Conservation (phyloP, 345 rosid genomes). For the Clausena lansium region DNA sequence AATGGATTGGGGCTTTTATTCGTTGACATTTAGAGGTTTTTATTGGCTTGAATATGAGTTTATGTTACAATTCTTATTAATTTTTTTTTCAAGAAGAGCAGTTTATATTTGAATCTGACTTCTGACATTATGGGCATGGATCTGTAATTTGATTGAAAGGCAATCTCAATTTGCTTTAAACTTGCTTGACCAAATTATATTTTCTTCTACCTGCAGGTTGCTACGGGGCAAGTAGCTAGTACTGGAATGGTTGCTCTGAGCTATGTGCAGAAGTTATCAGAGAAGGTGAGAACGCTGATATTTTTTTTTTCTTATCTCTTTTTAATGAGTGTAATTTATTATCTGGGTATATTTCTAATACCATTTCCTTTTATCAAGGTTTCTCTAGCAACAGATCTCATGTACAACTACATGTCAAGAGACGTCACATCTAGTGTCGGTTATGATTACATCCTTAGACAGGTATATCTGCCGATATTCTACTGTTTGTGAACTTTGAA, state of each 20-base stretch:
- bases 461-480: constrained; percentile 46
- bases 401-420: constrained; percentile 84
- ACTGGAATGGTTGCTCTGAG: constrained; percentile 82
- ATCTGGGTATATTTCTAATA: constrained; percentile 9
- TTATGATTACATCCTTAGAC: constrained; percentile 94
- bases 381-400: constrained; percentile 79
- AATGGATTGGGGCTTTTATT: not conserved
- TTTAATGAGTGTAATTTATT: not conserved
- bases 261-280: constrained; percentile 95
- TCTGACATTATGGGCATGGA: not conserved
- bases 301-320: not conserved
- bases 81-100: not conserved
- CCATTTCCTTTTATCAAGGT: constrained; percentile 47
- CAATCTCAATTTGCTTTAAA: not conserved
- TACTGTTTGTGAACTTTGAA: not conserved
- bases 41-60: not conserved
- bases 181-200: constrained; percentile 4
- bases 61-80: not conserved
- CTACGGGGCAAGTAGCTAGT: constrained; percentile 94
- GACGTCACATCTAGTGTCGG: constrained; percentile 91
- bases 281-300: constrained; percentile 57
- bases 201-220: constrained; percentile 51
- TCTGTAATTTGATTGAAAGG: not conserved
- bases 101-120: not conserved
- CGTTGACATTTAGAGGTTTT: not conserved